Evolutionary conservation across 441 rosid genomes (phyloP).

Genomic region (Manihot esculenta): DNA sequence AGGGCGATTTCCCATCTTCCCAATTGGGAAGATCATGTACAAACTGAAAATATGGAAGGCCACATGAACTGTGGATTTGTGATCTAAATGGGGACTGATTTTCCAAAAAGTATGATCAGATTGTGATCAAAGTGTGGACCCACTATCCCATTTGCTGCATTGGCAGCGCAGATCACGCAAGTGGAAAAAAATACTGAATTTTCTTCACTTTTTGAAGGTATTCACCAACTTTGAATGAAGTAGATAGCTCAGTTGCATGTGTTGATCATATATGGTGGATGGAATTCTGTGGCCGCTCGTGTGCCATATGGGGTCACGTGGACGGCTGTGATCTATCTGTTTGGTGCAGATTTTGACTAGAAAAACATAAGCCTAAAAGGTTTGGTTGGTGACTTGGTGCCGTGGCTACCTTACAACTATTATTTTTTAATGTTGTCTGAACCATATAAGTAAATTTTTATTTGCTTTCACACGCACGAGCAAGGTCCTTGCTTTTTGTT

Average conservation of each 20-base stretch:
- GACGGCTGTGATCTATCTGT: conserved; percentile 29
- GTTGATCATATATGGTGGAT: background rate
- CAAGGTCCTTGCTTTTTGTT: too few species aligned
- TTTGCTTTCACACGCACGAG: background rate
- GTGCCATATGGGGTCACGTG: conserved; percentile 29
- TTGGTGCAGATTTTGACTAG: background rate
- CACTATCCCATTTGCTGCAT: background rate
- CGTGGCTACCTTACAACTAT: too few species aligned
- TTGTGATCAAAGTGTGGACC: conserved; percentile 21
- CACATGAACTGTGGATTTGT: conserved; percentile 2
- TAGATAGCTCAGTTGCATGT: conserved; percentile 4
- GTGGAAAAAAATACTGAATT: too few species aligned
- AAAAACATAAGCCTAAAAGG: background rate
- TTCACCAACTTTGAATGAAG: background rate
- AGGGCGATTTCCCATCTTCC: background rate
- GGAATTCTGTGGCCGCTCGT: conserved; percentile 26
- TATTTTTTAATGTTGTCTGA: too few species aligned
- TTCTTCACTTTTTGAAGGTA: too few species aligned
- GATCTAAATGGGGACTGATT: conserved; percentile 22
- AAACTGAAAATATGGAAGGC: background rate
- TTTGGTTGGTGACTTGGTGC: background rate
- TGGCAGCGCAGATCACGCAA: conserved; percentile 28
- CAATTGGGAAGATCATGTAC: background rate
- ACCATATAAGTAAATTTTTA: background rate
- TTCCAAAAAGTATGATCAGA: background rate